Base-by-base conservation (phyloP, 805 yeast genomes). In the Ogataea minuta region DNA sequence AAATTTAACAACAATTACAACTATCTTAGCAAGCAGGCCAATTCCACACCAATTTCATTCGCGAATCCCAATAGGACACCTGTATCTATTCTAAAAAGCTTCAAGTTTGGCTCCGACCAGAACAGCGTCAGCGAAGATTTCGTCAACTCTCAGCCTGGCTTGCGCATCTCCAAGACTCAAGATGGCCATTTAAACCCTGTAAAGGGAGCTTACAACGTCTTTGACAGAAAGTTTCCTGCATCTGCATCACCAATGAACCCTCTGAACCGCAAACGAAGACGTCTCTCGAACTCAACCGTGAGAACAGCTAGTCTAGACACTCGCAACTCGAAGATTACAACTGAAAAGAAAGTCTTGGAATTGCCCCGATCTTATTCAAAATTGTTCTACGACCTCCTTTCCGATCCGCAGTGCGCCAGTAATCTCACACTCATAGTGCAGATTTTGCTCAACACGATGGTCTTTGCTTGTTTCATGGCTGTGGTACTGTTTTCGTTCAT, bases 151-250 rank as follows among this genome's bases (percentile, higher is more conserved):
- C 55, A 50, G 39, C 57, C 59, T 7, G 56, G 53, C 5, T 39
- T 55, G 19, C 39, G 43, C 27, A 36, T 42, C 35, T 45, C 56
- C 15, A 44, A 45, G 20, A 45, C 50, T n/a, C 23, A 23, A 6
- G 48, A 48, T 20, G 56, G 55, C n/a, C 47, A 46, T 8, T 25
- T 52, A 28, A 54, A 56, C 29, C 50, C 58, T 2, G 60, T 58
- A 9, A 54, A 52, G 33, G 55, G 53, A n/a, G 64, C 64, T 6
- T 59, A 56, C 28, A 49, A 58, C 23, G 34, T 57, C 12, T 59
- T 59, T 41, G 62, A 59, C 35, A 48, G 44, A 43, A 9, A 43
- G 26, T n/a, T 31, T 27, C 19, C 37, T 44, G 15, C 39, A 3
- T 44, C 48, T 11, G 36, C 27, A 15, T 44, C 48, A 9, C 45